Evolutionary conservation across 345 rosid genomes (phyloP).

Genomic region (Salix brachista): DNA sequence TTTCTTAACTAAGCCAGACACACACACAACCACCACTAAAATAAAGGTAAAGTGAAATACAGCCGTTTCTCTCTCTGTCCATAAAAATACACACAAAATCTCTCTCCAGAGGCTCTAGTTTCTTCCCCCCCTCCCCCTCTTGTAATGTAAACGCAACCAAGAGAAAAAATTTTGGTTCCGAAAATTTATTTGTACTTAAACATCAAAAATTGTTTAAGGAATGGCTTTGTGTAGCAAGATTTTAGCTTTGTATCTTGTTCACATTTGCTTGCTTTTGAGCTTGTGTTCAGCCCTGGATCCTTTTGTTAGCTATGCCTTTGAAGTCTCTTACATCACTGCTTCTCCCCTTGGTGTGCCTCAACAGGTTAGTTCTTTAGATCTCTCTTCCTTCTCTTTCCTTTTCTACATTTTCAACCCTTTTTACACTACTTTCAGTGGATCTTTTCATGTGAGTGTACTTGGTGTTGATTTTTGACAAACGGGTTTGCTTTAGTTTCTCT

Average conservation of each 20-base stretch:
- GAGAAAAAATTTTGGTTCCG: constrained; percentile 11
- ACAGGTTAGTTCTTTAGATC: constrained; percentile 57
- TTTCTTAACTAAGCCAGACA: background rate
- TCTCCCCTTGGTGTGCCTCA: constrained; percentile 96
- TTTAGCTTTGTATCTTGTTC: constrained; percentile 46
- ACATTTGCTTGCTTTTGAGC: constrained; percentile 42
- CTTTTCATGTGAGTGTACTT: constrained; percentile 23
- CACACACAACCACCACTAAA: background rate
- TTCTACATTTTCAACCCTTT: background rate
- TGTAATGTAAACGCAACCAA: constrained; percentile 36
- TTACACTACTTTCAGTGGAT: constrained; percentile 4
- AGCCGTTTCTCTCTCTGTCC: constrained; percentile 27
- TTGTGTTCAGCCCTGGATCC: constrained; percentile 75
- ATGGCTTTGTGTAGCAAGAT: constrained; percentile 52
- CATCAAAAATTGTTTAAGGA: background rate
- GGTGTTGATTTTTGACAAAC: constrained; percentile 8
- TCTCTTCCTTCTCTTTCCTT: constrained; percentile 12
- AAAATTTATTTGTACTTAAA: constrained; percentile 4
- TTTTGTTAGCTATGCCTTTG: constrained; percentile 54
- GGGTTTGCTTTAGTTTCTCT: constrained; percentile 23
- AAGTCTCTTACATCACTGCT: constrained; percentile 88
- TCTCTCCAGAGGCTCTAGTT: constrained; percentile 10
- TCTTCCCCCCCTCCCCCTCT: constrained; percentile 10
- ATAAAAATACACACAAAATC: background rate
- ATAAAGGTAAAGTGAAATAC: background rate